Conservation (phyloP, 2,329 filamentous ascomycete species). For the Aspergillus brasiliensis region DNA sequence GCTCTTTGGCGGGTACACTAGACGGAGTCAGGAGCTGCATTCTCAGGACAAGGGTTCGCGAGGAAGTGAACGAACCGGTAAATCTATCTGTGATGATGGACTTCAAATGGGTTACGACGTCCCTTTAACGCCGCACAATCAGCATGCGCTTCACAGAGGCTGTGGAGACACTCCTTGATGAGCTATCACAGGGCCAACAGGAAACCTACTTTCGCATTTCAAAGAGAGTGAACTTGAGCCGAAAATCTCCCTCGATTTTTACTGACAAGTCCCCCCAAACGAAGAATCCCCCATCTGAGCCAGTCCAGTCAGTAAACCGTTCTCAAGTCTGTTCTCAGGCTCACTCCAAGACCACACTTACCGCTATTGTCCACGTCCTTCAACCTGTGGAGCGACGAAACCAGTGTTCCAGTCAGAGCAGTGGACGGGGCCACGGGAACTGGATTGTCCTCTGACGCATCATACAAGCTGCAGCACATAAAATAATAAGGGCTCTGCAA, state of each 20-base stretch:
- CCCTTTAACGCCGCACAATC: conserved; percentile 27
- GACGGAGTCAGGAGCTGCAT: conserved; percentile 14
- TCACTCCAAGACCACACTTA: conserved; percentile 29
- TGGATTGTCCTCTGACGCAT: conserved; percentile 50
- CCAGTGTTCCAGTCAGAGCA: conserved; percentile 69
- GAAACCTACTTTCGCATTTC: conserved; percentile 63
- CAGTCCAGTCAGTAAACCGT: conserved; percentile 8
- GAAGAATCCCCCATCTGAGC: conserved; percentile 75
- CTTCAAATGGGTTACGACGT: conserved; percentile 55
- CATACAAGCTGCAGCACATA: conserved; percentile 60
- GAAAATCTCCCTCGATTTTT: conserved; percentile 70
- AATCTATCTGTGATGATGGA: conserved; percentile 67
- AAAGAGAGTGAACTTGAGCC: conserved; percentile 76
- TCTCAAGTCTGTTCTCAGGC: neutral
- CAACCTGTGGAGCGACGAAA: conserved; percentile 78
- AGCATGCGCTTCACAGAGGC: conserved; percentile 15
- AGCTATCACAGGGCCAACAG: neutral
- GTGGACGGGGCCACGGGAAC: conserved; percentile 50
- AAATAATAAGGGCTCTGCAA: conserved; percentile 68
- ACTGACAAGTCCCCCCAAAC: conserved; percentile 89
- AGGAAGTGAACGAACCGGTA: conserved; percentile 52
- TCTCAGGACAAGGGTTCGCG: neutral
- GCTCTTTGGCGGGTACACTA: conserved; percentile 59
- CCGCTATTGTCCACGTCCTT: conserved; percentile 73
- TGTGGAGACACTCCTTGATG: neutral